These are phyloP conservation scores for Mortierella hygrophila DNA, from an alignment of 192 early-diverging fungal genomes.

Conservation along the genomic window DNA sequence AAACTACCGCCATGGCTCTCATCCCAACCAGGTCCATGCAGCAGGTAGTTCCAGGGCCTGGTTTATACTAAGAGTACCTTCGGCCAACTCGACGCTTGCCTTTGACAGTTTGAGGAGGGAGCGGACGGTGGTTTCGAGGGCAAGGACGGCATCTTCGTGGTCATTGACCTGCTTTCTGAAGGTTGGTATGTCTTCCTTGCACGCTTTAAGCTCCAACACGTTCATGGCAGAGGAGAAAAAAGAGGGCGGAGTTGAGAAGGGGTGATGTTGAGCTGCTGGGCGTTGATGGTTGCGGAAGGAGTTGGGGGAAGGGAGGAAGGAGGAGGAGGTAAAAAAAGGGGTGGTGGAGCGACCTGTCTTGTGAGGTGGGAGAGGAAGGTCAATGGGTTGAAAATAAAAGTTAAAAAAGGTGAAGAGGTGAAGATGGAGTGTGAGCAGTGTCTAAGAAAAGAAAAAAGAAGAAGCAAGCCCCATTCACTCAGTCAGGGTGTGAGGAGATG, in stretches of 20 bases:
- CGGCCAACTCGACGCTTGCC: slow-evolving; percentile 64
- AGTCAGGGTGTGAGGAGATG: background rate
- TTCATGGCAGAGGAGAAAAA: slow-evolving; percentile 49
- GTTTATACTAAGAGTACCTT: slow-evolving; percentile 49
- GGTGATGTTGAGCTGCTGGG: background rate
- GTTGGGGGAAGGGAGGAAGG: background rate
- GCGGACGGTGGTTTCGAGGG: slow-evolving; percentile 65
- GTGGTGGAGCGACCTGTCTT: background rate
- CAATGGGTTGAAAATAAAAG: background rate
- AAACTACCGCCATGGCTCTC: background rate
- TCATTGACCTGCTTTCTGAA: slow-evolving; percentile 66
- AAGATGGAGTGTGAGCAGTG: background rate
- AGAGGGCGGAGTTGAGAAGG: background rate
- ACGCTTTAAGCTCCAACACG: slow-evolving; percentile 64
- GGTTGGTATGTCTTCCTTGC: slow-evolving; percentile 69
- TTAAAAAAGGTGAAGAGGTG: background rate
- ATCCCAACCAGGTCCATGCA: background rate
- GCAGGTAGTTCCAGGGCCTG: background rate
- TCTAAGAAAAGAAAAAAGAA: background rate
- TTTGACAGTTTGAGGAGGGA: slow-evolving; percentile 67
- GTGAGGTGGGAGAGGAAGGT: background rate
- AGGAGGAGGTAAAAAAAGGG: background rate
- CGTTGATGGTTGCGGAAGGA: background rate
- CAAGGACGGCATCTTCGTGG: slow-evolving; percentile 65
- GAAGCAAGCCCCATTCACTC: background rate